Conservation (phyloP, 2,329 filamentous ascomycete genomes). For the Aureobasidium sp. region DNA sequence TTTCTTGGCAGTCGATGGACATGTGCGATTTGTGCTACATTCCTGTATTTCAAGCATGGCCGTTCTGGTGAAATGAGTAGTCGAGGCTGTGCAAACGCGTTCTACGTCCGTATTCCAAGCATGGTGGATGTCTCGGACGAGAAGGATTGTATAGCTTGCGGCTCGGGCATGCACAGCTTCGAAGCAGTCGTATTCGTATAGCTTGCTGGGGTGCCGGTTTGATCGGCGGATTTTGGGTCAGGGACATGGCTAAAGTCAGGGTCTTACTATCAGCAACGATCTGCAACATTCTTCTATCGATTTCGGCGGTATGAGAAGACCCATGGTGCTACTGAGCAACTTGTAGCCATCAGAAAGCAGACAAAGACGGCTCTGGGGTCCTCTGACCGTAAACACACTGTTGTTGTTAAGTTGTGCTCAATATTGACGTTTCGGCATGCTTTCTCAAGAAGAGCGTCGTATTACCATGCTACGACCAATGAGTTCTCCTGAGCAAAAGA, state of each 20-base stretch:
- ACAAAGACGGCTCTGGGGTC: neutral
- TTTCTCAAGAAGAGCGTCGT: too few relatives aligned
- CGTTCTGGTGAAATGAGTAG: neutral
- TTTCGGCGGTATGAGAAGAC: neutral
- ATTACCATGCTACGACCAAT: too few relatives aligned
- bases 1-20: neutral
- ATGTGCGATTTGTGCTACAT: too few relatives aligned
- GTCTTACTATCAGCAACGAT: neutral
- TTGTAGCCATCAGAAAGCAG: too few relatives aligned
- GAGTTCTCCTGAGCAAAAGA: too few relatives aligned
- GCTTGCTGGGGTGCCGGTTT: neutral
- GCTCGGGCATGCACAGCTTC: neutral
- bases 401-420: too few relatives aligned
- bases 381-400: too few relatives aligned
- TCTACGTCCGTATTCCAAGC: neutral
- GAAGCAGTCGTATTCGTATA: neutral
- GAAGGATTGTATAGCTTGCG: neutral
- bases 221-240: too few relatives aligned
- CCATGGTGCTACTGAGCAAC: neutral
- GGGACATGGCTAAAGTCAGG: neutral
- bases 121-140: neutral
- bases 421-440: too few relatives aligned
- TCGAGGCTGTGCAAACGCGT: neutral
- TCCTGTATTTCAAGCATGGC: too few relatives aligned
- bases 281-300: neutral